Evolutionary conservation across 345 rosid species (phyloP), one percentile per base, ranked within the genome.

Genomic region (Salix suchowensis): DNA sequence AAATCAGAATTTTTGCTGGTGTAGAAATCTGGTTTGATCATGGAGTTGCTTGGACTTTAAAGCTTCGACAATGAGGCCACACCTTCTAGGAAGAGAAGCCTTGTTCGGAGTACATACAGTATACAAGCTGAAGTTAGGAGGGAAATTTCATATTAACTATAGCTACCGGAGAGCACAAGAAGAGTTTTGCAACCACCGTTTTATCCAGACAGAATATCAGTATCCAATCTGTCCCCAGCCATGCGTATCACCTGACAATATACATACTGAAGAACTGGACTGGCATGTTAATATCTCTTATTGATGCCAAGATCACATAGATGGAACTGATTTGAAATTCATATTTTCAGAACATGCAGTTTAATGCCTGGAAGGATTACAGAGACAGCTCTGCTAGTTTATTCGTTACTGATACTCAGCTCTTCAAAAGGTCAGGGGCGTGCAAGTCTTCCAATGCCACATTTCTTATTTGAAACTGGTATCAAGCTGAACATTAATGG

Each of bases 121-220:
- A 6, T 15, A 23, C 11, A 23, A 2, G 64, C 18, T 62, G 37
- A 39, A 39, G 9, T 7, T 48, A 46, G 6, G 70, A 46, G 13
- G 16, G 14, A 10, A 26, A 21, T n/a, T 2, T 6, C 10, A 19
- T 0, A 10, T 30, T 7, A 54, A 5, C 18, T 42, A 11, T 37
- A 32, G 52, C 18, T 62, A 81, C 84, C 84, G 46, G 84, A 81
- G 39, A 77, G 80, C 40, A 81, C 84, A 34, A 81, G 78, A 24
- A 74, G 84, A 55, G 84, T 81, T 77, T 77, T 81, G 67, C 84
- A 81, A 7, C 84, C 84, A 66, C 80, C 84, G 54, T 81, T 81
- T 74, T 81, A 79, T 62, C 84, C 84, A 15, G 74, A 81, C 68
- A 81, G 73, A 70, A 81, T 81, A 65, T 81, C 81, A 50, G 84